Conservation (phyloP, 441 rosid species). For the Populus hybrid region DNA sequence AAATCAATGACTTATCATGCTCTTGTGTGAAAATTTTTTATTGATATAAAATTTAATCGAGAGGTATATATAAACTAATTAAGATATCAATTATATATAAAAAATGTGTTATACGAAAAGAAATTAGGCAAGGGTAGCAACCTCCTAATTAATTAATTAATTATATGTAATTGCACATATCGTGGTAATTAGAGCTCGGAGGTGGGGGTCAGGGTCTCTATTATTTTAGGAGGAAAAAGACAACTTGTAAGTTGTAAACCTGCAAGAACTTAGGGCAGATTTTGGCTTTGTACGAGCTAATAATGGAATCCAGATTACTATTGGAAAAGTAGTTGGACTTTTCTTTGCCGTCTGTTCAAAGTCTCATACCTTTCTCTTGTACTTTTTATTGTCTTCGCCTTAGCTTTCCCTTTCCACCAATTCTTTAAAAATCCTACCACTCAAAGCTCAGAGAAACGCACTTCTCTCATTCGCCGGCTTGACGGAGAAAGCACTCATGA, state of each 20-base stretch:
- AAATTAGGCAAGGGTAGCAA: too few species aligned
- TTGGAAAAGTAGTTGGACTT: not conserved
- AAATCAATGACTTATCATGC: too few species aligned
- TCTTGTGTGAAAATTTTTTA: fast-evolving
- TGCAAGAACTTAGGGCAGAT: not conserved
- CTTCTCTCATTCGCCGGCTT: not conserved
- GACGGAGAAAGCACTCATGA: not conserved
- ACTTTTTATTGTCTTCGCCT: constrained; percentile 1
- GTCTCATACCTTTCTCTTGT: not conserved
- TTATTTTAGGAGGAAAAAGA: not conserved
- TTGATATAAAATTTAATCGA: too few species aligned
- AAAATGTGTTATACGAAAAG: too few species aligned
- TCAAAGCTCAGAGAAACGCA: not conserved
- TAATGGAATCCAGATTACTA: not conserved
- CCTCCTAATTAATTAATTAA: too few species aligned
- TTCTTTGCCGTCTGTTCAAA: constrained; percentile 8
- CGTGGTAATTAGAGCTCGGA: too few species aligned
- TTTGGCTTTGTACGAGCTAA: not conserved
- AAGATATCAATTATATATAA: too few species aligned
- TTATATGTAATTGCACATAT: too few species aligned
- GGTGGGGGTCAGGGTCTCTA: not conserved
- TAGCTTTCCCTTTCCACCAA: not conserved
- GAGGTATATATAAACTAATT: too few species aligned
- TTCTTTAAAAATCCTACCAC: constrained; percentile 3
- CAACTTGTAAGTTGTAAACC: not conserved